Base-by-base conservation (phyloP, 1,284 basidiomycete genomes). In the Crucibulum parvulum region DNA sequence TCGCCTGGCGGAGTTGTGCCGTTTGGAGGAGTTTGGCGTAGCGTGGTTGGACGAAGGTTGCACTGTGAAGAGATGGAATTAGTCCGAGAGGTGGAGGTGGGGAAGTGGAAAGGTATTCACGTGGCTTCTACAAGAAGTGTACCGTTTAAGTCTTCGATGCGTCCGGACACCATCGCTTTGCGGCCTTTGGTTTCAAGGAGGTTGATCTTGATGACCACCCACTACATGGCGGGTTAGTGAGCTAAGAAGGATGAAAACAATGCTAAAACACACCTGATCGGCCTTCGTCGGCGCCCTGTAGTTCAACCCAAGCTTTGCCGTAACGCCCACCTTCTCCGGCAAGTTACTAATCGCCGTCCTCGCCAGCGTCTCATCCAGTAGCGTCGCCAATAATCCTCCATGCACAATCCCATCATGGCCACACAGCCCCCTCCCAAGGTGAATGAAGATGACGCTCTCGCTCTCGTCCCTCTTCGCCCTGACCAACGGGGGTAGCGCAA, bases 331-430 rank as follows among this genome's bases (percentile, higher is more conserved):
- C 70, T 93, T 90, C 37, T 92, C 90, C 0, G 95, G 95, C 0
- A 98, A 77, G 70, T 94, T 94, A 59, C 86, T 81, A 53, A 95
- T 85, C 2, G 95, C 93, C 93, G 90, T 91, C 60, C 96, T 80
- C 0, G 89, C 96, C 45, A 98, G 75, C 2, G 85, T 85, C 80
- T 99, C 96, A 69, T 99, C 96, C 59, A 97, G 78, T 4, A 99
- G 78, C 1, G 95, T 98, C 36, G 95, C 94, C 34, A 98, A 81
- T 62, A 98, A 73, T 2, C 97, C 97, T 0, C 97, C 97, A 72
- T 99, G 97, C 2, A 98, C 79, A 64, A 98, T 94, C 0, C 96
- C 96, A 74, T 97, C 95, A 68, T 97, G 95, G 2, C 94, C 94
- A 71, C 96, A 98, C 53, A 99, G 69, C 6, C 89, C 90, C 39